These are phyloP conservation scores for Eucalyptus dawsonii DNA, from an alignment of 345 rosid genomes.

Conservation along the genomic window DNA sequence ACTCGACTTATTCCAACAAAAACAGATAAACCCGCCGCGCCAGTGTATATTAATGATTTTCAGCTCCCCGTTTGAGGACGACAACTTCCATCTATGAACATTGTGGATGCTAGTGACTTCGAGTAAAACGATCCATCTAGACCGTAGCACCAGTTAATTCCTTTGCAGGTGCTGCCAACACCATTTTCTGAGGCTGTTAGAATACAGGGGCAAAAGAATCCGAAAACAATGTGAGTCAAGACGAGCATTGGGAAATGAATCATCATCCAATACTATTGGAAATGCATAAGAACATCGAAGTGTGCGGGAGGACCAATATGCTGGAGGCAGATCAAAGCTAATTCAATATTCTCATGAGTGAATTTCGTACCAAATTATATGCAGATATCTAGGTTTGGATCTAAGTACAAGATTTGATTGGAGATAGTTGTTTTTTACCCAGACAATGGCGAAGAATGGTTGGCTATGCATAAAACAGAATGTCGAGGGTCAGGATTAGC, in stretches of 20 bases:
- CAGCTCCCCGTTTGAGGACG: background rate
- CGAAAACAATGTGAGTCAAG: background rate
- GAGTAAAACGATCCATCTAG: background rate
- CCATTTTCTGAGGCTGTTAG: conserved; percentile 36
- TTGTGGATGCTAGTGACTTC: background rate
- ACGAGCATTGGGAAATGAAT: background rate
- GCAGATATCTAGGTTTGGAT: background rate
- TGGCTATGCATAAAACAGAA: background rate
- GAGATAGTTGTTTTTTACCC: background rate
- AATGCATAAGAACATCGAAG: background rate
- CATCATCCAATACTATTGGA: background rate
- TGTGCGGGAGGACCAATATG: background rate
- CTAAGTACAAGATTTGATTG: background rate
- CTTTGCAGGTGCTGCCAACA: conserved; percentile 4
- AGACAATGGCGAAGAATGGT: background rate
- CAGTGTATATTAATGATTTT: background rate
- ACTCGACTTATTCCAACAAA: background rate
- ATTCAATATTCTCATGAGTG: background rate
- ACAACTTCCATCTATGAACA: background rate
- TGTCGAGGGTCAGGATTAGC: background rate
- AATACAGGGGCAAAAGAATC: background rate
- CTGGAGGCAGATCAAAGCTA: background rate
- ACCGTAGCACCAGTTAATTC: conserved; percentile 16
- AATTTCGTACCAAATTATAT: background rate
- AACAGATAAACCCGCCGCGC: background rate